Evolutionary conservation across 2,329 filamentous ascomycete species (phyloP), one percentile per base, ranked within the genome.

Genomic region (Amauroascus niger): DNA sequence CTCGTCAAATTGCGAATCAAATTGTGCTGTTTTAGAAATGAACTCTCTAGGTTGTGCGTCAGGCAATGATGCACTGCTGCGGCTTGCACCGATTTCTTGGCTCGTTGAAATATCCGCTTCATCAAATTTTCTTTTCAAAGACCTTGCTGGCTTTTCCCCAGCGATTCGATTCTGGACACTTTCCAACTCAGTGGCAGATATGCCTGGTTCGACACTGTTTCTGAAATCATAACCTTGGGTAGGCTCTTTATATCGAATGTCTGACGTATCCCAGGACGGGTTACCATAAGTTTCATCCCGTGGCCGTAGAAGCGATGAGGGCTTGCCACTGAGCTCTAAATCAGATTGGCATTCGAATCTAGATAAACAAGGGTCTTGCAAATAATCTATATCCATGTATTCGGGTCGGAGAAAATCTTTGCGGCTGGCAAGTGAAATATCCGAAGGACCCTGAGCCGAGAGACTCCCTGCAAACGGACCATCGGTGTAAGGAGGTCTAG

Each of bases 61-160:
- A 11, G 48, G 53, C n/a, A 53, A 18, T 4, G 7, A 9, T 22
- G 35, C 28, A 50, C 50, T 28, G 20, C 14, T 9, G 14, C 14
- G 4, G 28, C 20, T 28, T 20, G 20, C 13, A 20, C 20, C 43
- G 1, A 28, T 14, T 11, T 8, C 24, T 54, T 47, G 39, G 5
- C 9, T 30, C n/a, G 6, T 18, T 9, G 26, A 32, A n/a, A 37
- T 20, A 6, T 50, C 39, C 7, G 32, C 8, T 14, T 56, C 51
- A 6, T 35, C 46, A 18, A 53, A 43, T 40, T 56, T 56, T 35
- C 55, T 53, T 46, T 46, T 46, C 14, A 46, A 20, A 5, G n/a
- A 11, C n/a, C 13, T 28, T 18, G 4, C 40, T 43, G 22, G n/a
- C 6, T 16, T 20, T 30, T 11, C 44, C 14, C 11, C n/a, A 6